Base-by-base conservation (phyloP, 768 basidiomycete genomes). In the Serendipita sp. region DNA sequence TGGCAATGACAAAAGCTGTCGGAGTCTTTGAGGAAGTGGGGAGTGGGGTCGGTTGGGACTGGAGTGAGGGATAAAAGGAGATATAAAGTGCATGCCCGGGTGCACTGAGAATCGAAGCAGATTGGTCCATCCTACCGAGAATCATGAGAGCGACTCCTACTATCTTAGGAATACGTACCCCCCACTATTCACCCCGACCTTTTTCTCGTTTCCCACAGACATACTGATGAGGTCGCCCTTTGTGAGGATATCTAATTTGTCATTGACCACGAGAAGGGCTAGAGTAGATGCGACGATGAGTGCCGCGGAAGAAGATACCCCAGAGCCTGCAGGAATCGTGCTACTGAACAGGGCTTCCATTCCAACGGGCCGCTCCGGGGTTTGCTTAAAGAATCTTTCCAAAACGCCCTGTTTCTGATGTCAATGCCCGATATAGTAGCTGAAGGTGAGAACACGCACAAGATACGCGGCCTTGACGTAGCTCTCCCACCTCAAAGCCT, bases 201-300 rank as follows among this genome's bases (percentile, higher is more conserved):
- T 83, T 68, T 83, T 86, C 75, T 93, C 91, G 67, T 89, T 91
- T 70, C 86, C 82, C 76, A 95, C 84, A 0, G 89, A 80, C 74
- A 95, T 83, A 69, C 82, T 77, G 11, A 92, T 89, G 0, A 95
- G 78, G 46, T 84, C 77, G 18, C 85, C 85, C 70, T 91, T 86
- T 46, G 77, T 83, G 54, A 88, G 66, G 34, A 69, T 66, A 8
- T 73, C 71, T 11, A 79, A 73, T 71, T 89, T 85, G 63, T 82
- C 81, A 67, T 93, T 91, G 47, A 85, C 83, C 3, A 85, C 85
- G 32, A 93, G 75, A 71, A 93, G 89, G 0, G 86, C 82, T 35
- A 94, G 76, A 0, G 90, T 87, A 45, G 88, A 89, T 0, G 89
- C 88, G 28, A 94, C 89, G 38, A 92, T 89, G 83, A 95, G 87